Conservation (phyloP, 108 stramenopile genomes). For the Discostella stelligeroides region DNA sequence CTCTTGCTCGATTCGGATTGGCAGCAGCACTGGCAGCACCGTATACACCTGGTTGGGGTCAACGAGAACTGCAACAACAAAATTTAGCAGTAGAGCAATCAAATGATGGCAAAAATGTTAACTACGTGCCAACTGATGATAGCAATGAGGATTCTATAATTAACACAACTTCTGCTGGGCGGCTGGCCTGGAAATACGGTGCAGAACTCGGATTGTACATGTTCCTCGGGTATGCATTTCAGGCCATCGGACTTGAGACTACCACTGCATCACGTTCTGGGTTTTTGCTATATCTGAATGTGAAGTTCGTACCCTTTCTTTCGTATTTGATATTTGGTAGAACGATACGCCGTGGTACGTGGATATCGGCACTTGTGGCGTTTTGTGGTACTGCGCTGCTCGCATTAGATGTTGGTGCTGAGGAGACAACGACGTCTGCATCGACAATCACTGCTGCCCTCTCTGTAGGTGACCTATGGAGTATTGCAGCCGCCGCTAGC, state of each 20-base stretch:
- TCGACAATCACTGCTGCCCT: conserved; percentile 9
- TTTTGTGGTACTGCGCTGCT: conserved; percentile 80
- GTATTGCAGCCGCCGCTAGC: conserved; percentile 80
- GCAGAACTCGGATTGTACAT: conserved; percentile 82
- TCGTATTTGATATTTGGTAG: conserved; percentile 64
- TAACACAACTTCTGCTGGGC: background rate
- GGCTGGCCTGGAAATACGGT: conserved; percentile 66
- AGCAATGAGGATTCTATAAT: background rate
- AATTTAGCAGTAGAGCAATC: background rate
- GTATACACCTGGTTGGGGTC: conserved; percentile 51
- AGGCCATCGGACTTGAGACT: conserved; percentile 80
- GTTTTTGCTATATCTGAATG: conserved; percentile 87
- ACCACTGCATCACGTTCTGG: conserved; percentile 87
- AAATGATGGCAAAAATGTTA: background rate
- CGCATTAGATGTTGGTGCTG: conserved; percentile 55
- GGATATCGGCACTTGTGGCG: conserved; percentile 76
- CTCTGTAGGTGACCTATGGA: conserved; percentile 80
- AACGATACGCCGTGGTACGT: conserved; percentile 57
- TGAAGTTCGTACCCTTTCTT: conserved; percentile 89
- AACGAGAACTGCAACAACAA: background rate
- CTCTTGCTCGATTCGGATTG: conserved; percentile 71
- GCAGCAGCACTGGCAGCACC: conserved; percentile 68
- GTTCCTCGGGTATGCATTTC: conserved; percentile 88
- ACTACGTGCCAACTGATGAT: background rate
- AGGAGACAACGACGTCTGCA: conserved; percentile 3